Evolutionary conservation across 805 yeast genomes (phyloP), one percentile per base, ranked within the genome.

Genomic region (Teunomyces barrocoloradensis): DNA sequence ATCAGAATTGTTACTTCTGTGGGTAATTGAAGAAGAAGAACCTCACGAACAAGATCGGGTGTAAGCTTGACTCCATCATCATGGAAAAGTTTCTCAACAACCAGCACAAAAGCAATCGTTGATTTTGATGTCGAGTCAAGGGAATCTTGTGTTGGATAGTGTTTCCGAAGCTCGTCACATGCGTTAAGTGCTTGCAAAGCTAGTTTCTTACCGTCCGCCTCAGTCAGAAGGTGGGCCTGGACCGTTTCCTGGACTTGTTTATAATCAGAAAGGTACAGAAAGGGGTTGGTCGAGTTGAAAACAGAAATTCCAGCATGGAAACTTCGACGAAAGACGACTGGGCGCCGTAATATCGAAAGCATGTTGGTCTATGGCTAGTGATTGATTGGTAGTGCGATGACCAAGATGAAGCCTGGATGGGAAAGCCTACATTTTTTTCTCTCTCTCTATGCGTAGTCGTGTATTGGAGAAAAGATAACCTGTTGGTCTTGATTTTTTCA

Each of bases 1-100:
- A 61, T 47, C 13, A 46, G 37, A 28, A 71, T 52, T 44, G 64
- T 66, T 13, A 65, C 60, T 2, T 47, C 29, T 5, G 64, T 53
- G 2, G 76, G 72, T 21, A 73, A 60, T 37, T 66, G 63, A 46
- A 73, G 54, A 13, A 66, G 50, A 38, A 73, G 64, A 6, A 68
- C 49, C 20, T 56, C 49, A 28, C 53, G 59, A 47, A 73, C 57
- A 15, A 71, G 58, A 2, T 41, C 46, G 10, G 56, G 45, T 10
- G 59, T 49, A 41, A 71, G 66, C 35, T 44, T 28, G 45, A 58
- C 58, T 11, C 50, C 47, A 6, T 56, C 61, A 36, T 52, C 45
- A 23, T 15, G 38, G 43, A 70, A 56, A 5, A 69, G 52, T 21
- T 49, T 47, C 9, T 52, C 52, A 18, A 68, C 58, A 11, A 51